Base-by-base conservation (phyloP, 106 monocot genomes). In the Agapanthus africanus region DNA sequence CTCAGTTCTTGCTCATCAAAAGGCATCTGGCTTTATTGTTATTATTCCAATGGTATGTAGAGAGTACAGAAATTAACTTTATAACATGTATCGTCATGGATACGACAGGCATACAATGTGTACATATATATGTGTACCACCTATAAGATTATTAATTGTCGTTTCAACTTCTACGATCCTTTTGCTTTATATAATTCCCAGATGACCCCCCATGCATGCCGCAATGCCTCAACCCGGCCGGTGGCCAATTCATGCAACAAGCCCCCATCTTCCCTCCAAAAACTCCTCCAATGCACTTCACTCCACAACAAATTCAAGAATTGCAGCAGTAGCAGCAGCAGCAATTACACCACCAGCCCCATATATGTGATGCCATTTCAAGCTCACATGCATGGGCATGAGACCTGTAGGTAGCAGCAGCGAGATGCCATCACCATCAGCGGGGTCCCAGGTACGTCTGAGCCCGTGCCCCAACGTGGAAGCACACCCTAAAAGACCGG, bases 301-400 rank as follows among this genome's bases (percentile, higher is more conserved):
- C 37, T 47, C 79, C 84, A 2, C 91, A 84, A 41, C 82, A 85
- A 59, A 42, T 79, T 40, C 79, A 81, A 21, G 76, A 80, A 19
- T 61, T 61, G 54, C 76, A 68, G 41, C 74, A 64, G 65, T 54
- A 70, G 34, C 79, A 79, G 37, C 86, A 79, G 25, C 73, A n/a
- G n/a, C n/a, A n/a, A n/a, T n/a, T 71, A 9, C 79, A 76, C 21
- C 83, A 65, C 33, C 77, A 68, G 2, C 70, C 80, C 2, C 81
- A 71, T 37, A 37, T 47, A 19, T n/a, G 19, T 79, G 39, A 65
- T 88, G 37, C 42, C 57, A 22, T 80, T 76, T 47, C 77, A 66
- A 37, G 64, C 73, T n/a, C 87, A 84, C 25, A 80, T 90, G 82
- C 25, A 80, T 90, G 82, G 73, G 73, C 30, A 70, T 84, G 79